A percentile compares a stretch with the other conserved stretches of the same genome.
phyloP scores from a whole-genome alignment of 2,329 filamentous ascomycete genomes.

The Claviceps capensis region DNA sequence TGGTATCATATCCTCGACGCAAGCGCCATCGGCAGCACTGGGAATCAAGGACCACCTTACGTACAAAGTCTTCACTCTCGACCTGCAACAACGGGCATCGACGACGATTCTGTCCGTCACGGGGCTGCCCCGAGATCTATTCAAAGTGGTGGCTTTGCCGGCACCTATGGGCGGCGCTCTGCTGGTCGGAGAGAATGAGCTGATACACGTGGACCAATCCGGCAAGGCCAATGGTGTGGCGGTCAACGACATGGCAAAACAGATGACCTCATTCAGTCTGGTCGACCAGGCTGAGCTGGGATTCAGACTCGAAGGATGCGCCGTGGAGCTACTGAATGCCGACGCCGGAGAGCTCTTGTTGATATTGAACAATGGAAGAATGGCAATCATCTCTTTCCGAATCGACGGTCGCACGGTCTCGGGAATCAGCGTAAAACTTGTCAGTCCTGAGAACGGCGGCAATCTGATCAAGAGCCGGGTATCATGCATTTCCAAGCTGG shows the following conservation, averaged over 20 bases:
- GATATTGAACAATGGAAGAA: constrained; percentile 58
- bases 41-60: constrained; percentile 74
- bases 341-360: constrained; percentile 78
- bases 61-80: constrained; percentile 91
- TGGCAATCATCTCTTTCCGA: constrained; percentile 67
- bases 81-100: constrained; percentile 83
- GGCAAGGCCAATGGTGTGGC: constrained; percentile 87
- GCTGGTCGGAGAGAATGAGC: constrained; percentile 73
- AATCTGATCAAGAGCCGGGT: constrained; percentile 45
- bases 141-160: constrained; percentile 68
- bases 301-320: constrained; percentile 68
- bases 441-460: constrained; percentile 51
- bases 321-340: constrained; percentile 60
- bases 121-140: constrained; percentile 76
- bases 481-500: constrained; percentile 57
- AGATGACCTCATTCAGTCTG: constrained; percentile 71
- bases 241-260: constrained; percentile 79
- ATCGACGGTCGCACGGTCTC: constrained; percentile 87
- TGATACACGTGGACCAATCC: constrained; percentile 92
- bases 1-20: constrained; percentile 73
- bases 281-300: constrained; percentile 72
- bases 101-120: constrained; percentile 82
- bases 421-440: constrained; percentile 58
- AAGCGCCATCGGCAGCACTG: constrained; percentile 60
- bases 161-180: constrained; percentile 80